Conservation (phyloP, 306 rosid genomes). For the Sphenostylis stenocarpa region DNA sequence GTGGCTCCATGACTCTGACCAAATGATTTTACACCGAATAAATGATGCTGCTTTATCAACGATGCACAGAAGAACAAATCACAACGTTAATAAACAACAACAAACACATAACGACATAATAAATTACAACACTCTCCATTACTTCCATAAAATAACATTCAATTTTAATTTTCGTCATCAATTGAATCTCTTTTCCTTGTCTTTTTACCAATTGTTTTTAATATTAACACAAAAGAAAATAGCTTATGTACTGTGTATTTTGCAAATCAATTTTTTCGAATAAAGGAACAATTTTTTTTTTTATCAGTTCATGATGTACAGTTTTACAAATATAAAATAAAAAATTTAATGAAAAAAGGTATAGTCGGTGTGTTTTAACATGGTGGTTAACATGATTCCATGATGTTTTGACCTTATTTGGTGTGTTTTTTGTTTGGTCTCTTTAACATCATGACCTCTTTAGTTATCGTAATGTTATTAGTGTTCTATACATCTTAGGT, state of each 20-base stretch:
- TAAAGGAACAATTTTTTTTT: too few relatives aligned
- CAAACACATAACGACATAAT: background rate
- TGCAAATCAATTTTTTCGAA: too few relatives aligned
- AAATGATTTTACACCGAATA: constrained; percentile 15
- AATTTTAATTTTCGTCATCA: background rate
- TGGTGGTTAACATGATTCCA: background rate
- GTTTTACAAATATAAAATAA: too few relatives aligned
- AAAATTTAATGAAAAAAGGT: background rate
- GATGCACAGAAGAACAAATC: background rate
- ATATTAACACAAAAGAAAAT: too few relatives aligned
- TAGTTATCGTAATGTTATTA: too few relatives aligned
- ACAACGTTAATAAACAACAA: background rate
- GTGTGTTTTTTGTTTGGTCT: background rate
- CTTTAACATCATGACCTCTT: background rate
- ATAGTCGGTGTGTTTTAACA: background rate
- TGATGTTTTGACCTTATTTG: background rate
- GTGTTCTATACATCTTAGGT: too few relatives aligned
- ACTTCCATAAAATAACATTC: background rate
- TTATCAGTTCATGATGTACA: too few relatives aligned
- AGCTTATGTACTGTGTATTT: too few relatives aligned
- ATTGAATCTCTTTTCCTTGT: background rate
- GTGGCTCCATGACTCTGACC: background rate
- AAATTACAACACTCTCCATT: background rate
- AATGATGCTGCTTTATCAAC: background rate
- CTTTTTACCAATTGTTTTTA: too few relatives aligned